A percentile compares a stretch with the other conserved stretches of the same genome.
These are phyloP conservation scores for Paxillus involutus DNA, from an alignment of 768 basidiomycete species.

Conservation along the genomic window DNA sequence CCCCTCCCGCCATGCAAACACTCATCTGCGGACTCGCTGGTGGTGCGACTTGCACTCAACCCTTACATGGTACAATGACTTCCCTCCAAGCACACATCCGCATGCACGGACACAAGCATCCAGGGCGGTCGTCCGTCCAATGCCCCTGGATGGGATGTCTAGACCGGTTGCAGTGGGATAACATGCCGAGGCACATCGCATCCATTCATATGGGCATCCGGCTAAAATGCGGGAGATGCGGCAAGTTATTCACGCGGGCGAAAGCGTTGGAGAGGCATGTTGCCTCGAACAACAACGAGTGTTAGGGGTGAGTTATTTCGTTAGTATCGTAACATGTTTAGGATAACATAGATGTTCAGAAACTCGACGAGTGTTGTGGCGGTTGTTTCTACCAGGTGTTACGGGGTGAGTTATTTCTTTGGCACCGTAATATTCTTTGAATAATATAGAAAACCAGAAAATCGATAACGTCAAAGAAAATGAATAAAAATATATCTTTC, in stretches of 20 bases:
- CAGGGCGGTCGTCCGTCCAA: neutral
- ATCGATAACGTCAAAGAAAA: too few relatives aligned
- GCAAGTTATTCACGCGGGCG: slow-evolving; percentile 5
- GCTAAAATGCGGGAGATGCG: slow-evolving; percentile 3
- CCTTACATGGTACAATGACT: neutral
- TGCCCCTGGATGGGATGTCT: slow-evolving; percentile 13
- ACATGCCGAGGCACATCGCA: slow-evolving; percentile 7
- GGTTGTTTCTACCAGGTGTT: too few relatives aligned
- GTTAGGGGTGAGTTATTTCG: neutral
- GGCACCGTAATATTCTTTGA: too few relatives aligned
- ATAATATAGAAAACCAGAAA: too few relatives aligned
- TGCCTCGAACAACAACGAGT: neutral
- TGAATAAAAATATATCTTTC: too few relatives aligned
- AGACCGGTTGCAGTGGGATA: slow-evolving; percentile 2
- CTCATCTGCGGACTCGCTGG: neutral
- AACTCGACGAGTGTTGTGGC: too few relatives aligned
- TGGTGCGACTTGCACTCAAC: slow-evolving; percentile 1
- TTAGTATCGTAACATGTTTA: too few relatives aligned
- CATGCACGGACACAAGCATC: slow-evolving; percentile 9
- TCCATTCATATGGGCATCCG: slow-evolving; percentile 4
- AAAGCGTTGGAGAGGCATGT: slow-evolving; percentile 4
- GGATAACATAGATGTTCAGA: too few relatives aligned
- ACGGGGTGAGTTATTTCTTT: too few relatives aligned
- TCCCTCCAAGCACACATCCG: slow-evolving; percentile 11
- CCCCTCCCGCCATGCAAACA: neutral